A percentile compares a stretch with the other conserved stretches of the same genome.
Conservation (phyloP, 2,329 filamentous ascomycete species). For the Fusarium tjaetaba region DNA sequence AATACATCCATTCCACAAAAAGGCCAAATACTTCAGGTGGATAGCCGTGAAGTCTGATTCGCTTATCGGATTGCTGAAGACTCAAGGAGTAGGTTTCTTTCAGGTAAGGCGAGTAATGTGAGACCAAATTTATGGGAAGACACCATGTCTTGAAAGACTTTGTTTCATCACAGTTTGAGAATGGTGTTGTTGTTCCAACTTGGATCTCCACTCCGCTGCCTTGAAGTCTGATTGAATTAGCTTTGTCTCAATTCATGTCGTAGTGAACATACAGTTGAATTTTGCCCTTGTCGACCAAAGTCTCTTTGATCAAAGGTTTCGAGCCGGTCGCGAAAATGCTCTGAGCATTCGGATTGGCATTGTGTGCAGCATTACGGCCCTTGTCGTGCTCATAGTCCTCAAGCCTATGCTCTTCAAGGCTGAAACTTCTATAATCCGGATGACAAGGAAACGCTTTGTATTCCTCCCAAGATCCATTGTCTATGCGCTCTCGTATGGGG, state of each 20-base stretch:
- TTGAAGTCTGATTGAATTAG: not conserved
- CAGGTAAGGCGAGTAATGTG: not conserved
- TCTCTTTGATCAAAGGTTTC: fast-evolving
- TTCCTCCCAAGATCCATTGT: fast-evolving
- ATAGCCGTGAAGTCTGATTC: not conserved
- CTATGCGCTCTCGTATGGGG: fast-evolving
- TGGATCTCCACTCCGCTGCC: not conserved
- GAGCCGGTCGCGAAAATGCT: not conserved
- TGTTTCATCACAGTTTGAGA: not conserved
- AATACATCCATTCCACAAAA: not conserved
- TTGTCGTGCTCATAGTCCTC: not conserved
- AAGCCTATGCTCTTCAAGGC: not conserved
- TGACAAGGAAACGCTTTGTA: not conserved
- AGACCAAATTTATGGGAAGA: not conserved
- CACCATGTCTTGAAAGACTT: not conserved
- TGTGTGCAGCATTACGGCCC: not conserved
- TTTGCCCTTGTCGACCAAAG: fast-evolving
- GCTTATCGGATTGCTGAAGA: no score
- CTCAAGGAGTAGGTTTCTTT: not conserved
- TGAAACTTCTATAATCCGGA: not conserved
- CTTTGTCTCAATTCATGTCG: fast-evolving
- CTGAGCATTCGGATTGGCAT: not conserved
- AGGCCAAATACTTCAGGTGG: not conserved
- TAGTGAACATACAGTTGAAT: not conserved
- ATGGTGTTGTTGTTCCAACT: not conserved